These are phyloP conservation scores for Suillus decipiens DNA, from an alignment of 768 basidiomycete genomes.

Conservation along the genomic window DNA sequence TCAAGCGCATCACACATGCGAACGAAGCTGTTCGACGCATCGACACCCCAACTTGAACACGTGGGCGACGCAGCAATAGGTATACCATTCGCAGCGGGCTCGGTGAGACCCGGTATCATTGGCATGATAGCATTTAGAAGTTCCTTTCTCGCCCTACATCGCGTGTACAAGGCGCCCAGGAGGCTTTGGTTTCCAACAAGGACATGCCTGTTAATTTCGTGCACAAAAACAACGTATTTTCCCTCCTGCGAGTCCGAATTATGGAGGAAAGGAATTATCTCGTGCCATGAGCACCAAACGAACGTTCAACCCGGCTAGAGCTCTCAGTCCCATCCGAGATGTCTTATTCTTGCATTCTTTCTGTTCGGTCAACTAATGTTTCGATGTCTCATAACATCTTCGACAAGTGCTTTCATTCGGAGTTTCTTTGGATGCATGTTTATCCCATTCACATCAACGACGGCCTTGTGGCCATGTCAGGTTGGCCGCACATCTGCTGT, in stretches of 20 bases:
- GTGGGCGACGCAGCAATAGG: conserved; percentile 23
- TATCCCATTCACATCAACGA: too few species aligned
- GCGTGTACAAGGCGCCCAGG: conserved; percentile 10
- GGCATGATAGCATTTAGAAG: conserved; percentile 23
- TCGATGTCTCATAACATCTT: conserved; percentile 23
- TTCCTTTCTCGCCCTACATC: conserved; percentile 29
- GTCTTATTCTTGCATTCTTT: conserved; percentile 23
- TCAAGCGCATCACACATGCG: neutral
- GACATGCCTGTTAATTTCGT: conserved; percentile 7
- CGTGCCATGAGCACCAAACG: conserved; percentile 20
- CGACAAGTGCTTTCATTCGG: conserved; percentile 30
- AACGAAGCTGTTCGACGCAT: neutral
- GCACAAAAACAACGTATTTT: neutral
- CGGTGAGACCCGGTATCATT: conserved; percentile 9
- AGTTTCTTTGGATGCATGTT: too few species aligned
- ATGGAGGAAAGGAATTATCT: conserved; percentile 2
- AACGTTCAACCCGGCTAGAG: conserved; percentile 23
- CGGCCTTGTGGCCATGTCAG: too few species aligned
- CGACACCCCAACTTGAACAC: conserved; percentile 10
- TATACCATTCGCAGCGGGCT: conserved; percentile 10
- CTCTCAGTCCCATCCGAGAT: conserved; percentile 34
- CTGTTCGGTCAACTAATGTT: conserved; percentile 8
- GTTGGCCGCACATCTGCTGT: too few species aligned
- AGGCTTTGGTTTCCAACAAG: conserved; percentile 10
- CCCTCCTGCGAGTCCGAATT: conserved; percentile 8